Conservation (phyloP, 805 yeast species). For the Lipomyces mesembrius region DNA sequence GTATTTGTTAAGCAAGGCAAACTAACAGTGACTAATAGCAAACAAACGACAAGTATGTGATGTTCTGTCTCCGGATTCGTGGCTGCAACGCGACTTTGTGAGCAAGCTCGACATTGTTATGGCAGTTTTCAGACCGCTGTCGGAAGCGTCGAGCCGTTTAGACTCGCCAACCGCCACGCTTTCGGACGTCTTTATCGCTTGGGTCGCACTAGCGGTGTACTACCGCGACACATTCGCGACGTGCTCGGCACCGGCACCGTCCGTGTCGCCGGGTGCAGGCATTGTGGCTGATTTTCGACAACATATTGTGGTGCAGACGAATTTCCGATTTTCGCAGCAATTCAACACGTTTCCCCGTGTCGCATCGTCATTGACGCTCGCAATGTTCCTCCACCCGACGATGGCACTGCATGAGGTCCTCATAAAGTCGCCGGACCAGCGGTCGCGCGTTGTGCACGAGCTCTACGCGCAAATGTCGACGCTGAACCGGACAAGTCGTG, state of each 20-base stretch:
- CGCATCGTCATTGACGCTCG: constrained; percentile 25
- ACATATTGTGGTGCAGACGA: constrained; percentile 12
- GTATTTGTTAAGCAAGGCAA: not conserved
- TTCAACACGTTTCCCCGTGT: constrained; percentile 14
- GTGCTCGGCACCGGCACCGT: not conserved
- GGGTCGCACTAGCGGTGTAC: constrained; percentile 31
- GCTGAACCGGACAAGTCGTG: not conserved
- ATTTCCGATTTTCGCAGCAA: constrained; percentile 29
- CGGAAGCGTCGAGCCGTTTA: constrained; percentile 21
- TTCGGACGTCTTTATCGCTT: constrained; percentile 29
- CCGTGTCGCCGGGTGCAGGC: too few relatives aligned
- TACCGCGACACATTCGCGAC: constrained; percentile 24
- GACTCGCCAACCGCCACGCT: constrained; percentile 22
- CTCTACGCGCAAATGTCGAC: constrained; percentile 27
- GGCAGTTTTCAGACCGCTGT: constrained; percentile 25
- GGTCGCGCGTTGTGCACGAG: constrained; percentile 32
- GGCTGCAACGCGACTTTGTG: constrained; percentile 28
- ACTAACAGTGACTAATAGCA: constrained; percentile 4
- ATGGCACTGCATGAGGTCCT: constrained; percentile 32
- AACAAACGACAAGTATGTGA: constrained; percentile 25
- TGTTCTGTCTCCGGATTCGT: constrained; percentile 22
- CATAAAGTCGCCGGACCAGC: constrained; percentile 30
- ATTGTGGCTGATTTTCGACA: constrained; percentile 16
- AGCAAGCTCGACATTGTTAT: constrained; percentile 25
- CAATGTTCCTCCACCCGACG: constrained; percentile 32